Percentiles rank a stretch among this genome's conserved stretches.
Conservation (phyloP, 2,329 filamentous ascomycete genomes). For the Pseudocercospora vitis region DNA sequence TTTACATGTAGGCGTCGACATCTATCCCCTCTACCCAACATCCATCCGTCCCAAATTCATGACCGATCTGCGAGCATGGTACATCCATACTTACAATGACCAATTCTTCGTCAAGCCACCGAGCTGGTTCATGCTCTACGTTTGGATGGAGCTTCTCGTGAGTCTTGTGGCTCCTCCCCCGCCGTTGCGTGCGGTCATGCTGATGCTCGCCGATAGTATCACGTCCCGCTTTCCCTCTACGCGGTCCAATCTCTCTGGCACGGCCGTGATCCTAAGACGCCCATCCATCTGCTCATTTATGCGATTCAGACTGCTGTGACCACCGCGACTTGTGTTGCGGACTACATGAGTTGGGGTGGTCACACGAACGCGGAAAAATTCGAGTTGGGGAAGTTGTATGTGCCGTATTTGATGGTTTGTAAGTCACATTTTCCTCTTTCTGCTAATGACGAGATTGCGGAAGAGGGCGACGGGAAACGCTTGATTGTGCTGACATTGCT, state of each 20-base stretch:
- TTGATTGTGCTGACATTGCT: constrained; percentile 5
- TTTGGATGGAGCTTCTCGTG: constrained; percentile 55
- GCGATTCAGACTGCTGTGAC: constrained; percentile 61
- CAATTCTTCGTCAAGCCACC: constrained; percentile 62
- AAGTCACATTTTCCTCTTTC: constrained; percentile 36
- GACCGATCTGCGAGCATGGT: constrained; percentile 54
- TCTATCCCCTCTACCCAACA: constrained; percentile 59
- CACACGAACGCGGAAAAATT: constrained; percentile 49
- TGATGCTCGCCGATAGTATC: constrained; percentile 44
- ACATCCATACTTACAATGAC: constrained; percentile 62
- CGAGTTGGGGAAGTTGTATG: constrained; percentile 55
- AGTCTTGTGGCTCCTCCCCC: neutral
- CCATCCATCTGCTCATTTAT: constrained; percentile 61
- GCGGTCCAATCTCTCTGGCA: constrained; percentile 54
- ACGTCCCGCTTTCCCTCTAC: constrained; percentile 62
- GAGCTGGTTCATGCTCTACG: constrained; percentile 58
- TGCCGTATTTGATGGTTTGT: constrained; percentile 59
- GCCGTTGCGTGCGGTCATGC: neutral
- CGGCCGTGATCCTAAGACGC: constrained; percentile 56
- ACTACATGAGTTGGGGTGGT: constrained; percentile 58
- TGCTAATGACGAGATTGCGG: neutral
- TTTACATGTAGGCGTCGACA: constrained; percentile 60
- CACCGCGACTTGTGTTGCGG: constrained; percentile 62
- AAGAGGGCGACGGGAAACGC: neutral
- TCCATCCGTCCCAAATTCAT: constrained; percentile 53